Evolutionary conservation across 345 rosid species (phyloP).

Genomic region (Aegle marmelos): DNA sequence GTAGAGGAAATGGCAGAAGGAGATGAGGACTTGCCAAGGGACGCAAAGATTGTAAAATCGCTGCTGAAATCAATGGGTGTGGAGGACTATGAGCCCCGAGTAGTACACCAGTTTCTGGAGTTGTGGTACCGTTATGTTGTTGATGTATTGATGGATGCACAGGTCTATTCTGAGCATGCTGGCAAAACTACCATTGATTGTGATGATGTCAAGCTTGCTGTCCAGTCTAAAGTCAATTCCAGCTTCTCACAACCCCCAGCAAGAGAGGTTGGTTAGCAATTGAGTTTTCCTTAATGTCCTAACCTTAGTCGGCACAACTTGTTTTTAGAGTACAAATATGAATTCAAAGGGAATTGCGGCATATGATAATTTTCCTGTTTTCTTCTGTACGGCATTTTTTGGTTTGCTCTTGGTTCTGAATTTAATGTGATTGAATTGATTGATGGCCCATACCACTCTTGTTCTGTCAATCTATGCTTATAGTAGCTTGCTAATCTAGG

Average conservation of each 20-base stretch:
- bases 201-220: slow-evolving; percentile 89
- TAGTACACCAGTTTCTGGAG: slow-evolving; percentile 82
- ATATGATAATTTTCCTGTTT: neutral
- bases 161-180: slow-evolving; percentile 91
- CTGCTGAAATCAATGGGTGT: slow-evolving; percentile 92
- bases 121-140: slow-evolving; percentile 89
- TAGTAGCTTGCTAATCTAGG: neutral
- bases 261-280: slow-evolving; percentile 56
- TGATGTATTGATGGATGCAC: slow-evolving; percentile 78
- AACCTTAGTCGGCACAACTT: neutral
- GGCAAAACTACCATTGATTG: slow-evolving; percentile 66
- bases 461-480: neutral
- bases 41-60: slow-evolving; percentile 77
- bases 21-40: slow-evolving; percentile 72
- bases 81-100: slow-evolving; percentile 87
- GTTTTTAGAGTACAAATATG: neutral
- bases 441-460: neutral
- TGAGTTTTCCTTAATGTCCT: no score
- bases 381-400: neutral
- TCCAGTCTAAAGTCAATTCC: slow-evolving; percentile 84
- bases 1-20: slow-evolving; percentile 48
- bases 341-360: slow-evolving; percentile 5
- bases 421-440: neutral
- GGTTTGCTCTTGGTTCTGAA: neutral
- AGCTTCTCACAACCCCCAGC: slow-evolving; percentile 97